Base-by-base conservation (phyloP, 805 yeast genomes). In the Saturnispora sekii region DNA sequence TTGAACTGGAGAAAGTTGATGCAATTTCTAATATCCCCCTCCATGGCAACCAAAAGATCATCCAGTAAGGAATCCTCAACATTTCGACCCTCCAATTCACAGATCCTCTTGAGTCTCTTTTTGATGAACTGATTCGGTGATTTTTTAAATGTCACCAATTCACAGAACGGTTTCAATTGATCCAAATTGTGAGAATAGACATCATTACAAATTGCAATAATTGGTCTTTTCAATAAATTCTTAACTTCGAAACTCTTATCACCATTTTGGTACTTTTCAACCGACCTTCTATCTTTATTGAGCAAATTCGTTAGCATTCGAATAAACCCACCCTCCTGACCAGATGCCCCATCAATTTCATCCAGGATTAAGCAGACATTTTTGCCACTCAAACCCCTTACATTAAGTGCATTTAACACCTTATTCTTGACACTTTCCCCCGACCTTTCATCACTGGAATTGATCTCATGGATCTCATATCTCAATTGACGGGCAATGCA, bases 191-290 rank as follows among this genome's bases (percentile, higher is more conserved):
- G 75, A 0, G 85, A 74, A 60, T 84, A 88, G 1, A 84, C 70
- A 56, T 93, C 95, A 57, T 90, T 93, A 59, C 97, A 94, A 45
- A 93, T 77, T 35, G 95, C 89, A 44, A 90, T 85, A 15, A 93
- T 86, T 1, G 97, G 97, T 52, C 97, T 71, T 53, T 72, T 68
- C 36, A 93, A 60, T 5, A 79, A 62, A 32, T 64, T 50, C 9
- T 45, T 46, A 29, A 16, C 37, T 21, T 43, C 44, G 14, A 40
- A 31, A 11, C 53, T 53, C 33, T 56, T 53, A 18, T 54, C 47
- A 17, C 53, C 51, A 32, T 45, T 49, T 29, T 53, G 38, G 36
- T 62, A 51, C 38, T 60, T 64, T 30, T 56, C 64, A 1, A 76
- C 62, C 0, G 83, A 81, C 47, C 69, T 65, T 14, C 62, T 63